These are phyloP conservation scores for Effrenium voratum DNA, from an alignment of 73 alveolate species.

Conservation along the genomic window DNA sequence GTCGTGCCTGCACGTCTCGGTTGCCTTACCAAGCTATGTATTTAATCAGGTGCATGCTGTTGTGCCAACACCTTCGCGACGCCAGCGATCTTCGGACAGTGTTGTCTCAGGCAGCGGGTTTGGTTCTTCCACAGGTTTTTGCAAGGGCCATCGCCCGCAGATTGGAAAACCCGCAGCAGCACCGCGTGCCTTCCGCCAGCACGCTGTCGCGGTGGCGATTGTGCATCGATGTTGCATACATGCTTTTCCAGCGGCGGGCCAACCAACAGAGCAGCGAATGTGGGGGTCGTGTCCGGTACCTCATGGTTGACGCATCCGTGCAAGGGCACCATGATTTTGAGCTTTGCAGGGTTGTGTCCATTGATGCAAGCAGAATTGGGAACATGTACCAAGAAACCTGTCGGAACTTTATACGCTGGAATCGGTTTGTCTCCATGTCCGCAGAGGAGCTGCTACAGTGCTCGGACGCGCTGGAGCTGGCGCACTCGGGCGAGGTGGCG, in stretches of 20 bases:
- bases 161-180: not conserved
- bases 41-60: not conserved
- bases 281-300: not conserved
- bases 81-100: not conserved
- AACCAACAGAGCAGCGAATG: not conserved
- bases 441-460: not conserved
- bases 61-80: conserved; percentile 2
- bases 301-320: conserved; percentile 16
- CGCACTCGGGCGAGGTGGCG: not conserved
- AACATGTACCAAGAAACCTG: not conserved
- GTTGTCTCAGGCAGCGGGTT: not conserved
- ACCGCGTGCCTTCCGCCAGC: not conserved
- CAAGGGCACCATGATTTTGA: conserved; percentile 28
- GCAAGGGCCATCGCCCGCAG: not conserved
- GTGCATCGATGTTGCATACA: not conserved
- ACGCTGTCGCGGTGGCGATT: not conserved
- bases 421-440: not conserved
- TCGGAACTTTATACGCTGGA: not conserved
- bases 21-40: not conserved
- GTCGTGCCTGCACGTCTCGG: no score
- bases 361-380: not conserved
- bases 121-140: not conserved
- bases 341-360: not conserved
- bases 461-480: no score
- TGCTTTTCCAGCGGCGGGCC: not conserved